Conservation (phyloP, 2,329 filamentous ascomycete genomes). For the Drechslerella dactyloides region DNA sequence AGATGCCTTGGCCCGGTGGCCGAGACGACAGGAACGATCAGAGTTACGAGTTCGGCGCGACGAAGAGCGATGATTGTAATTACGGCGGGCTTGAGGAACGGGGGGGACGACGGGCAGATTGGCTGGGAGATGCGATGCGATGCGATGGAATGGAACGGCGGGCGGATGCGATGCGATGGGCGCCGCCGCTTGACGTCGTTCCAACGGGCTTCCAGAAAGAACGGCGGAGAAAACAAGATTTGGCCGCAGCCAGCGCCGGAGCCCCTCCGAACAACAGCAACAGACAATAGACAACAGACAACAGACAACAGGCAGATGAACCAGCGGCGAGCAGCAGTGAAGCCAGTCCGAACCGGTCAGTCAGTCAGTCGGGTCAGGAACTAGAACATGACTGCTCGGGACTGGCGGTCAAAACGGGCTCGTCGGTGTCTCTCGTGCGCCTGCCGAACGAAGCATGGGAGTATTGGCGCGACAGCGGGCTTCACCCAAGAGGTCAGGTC, state of each 20-base stretch:
- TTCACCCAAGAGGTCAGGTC: slow-evolving; percentile 1
- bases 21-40: not conserved
- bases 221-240: not conserved
- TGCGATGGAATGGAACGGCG: too few relatives aligned
- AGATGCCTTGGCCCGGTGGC: not conserved
- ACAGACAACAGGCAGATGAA: not conserved
- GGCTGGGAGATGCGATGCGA: slow-evolving; percentile 3
- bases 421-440: not conserved
- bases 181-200: slow-evolving; percentile 35
- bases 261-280: slow-evolving; percentile 9
- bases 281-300: not conserved
- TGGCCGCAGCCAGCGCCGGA: slow-evolving; percentile 4
- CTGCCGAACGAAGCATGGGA: slow-evolving; percentile 2
- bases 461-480: not conserved
- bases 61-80: slow-evolving; percentile 7
- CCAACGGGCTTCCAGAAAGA: slow-evolving; percentile 29
- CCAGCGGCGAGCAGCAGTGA: slow-evolving; percentile 1
- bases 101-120: not conserved
- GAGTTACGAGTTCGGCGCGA: not conserved
- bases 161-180: not conserved
- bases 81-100: slow-evolving; percentile 3
- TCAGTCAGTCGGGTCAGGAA: too few relatives aligned
- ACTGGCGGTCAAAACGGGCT: too few relatives aligned
- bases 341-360: too few relatives aligned
- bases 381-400: too few relatives aligned